Evolutionary conservation across 495 filamentous ascomycete species (phyloP), one percentile per base, ranked within the genome.

Genomic region (Aspergillus mulundensis): DNA sequence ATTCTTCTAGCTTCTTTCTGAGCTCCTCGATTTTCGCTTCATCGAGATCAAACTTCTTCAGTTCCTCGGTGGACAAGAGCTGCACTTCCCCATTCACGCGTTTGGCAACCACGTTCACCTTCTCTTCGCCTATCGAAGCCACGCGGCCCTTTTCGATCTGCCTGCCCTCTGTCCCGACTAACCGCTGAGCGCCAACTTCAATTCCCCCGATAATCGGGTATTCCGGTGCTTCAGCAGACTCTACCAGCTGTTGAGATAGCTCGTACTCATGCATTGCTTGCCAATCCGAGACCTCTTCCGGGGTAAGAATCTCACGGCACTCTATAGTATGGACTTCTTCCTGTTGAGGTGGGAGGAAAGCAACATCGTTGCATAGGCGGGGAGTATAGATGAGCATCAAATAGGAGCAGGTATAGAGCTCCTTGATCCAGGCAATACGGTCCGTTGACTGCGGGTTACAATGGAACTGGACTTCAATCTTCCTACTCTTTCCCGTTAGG

Each of bases 381-480:
- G 94, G 90, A 0, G 94, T 98, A 66, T 97, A 88, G 49, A 98
- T 84, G 1, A 95, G 83, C 90, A 98, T 95, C 40, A 97, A 73
- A 60, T 98, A 98, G 20, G 89, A 86, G 72, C 94, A 98, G 8
- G 91, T 97, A 8, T 86, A 87, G 5, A 95, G 80, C 66, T 98
- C 94, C 65, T 98, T 98, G 74, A 98, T 95, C 82, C 88, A 91
- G 43, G 86, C 88, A 59, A 97, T 97, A 7, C 87, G 85, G 69
- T 97, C 93, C 18, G 80, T 74, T 6, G 80, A 83, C 58, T 89
- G 85, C 1, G 92, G 89, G 61, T 89, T 85, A 75, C 94, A 98
- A 71, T 98, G 94, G 68, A 92, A 98, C 64, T 89, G 87, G 8
- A 98, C 84, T 62, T 98, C 94, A 56, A 97, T 88, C 56, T 83